A percentile compares a stretch with the other conserved stretches of the same genome.
Evolutionary conservation across 495 filamentous ascomycete genomes (phyloP).

Genomic region (Penicillium crystallinum): DNA sequence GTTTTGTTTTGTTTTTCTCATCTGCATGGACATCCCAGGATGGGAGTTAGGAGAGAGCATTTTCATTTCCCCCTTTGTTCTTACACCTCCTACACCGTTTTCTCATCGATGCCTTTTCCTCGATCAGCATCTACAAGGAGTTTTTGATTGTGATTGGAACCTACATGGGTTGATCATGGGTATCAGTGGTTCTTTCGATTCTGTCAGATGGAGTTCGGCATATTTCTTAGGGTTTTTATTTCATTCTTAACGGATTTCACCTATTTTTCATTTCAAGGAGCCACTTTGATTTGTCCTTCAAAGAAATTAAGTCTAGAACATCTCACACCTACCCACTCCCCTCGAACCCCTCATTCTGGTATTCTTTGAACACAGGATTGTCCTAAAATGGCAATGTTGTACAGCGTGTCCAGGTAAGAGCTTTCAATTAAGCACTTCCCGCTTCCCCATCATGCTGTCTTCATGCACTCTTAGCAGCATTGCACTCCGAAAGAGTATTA

Average conservation of each 20-base stretch:
- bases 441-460: too few species aligned
- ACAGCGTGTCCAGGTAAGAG: too few species aligned
- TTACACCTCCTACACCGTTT: neutral
- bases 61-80: neutral
- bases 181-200: slow-evolving; percentile 2
- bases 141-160: neutral
- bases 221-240: neutral
- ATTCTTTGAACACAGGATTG: too few species aligned
- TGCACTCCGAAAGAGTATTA: too few species aligned
- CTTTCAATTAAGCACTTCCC: too few species aligned
- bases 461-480: too few species aligned
- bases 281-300: neutral
- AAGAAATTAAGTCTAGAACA: neutral
- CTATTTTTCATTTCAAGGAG: neutral
- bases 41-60: slow-evolving; percentile 4
- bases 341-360: too few species aligned
- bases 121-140: slow-evolving; percentile 16
- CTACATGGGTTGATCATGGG: slow-evolving; percentile 4
- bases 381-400: too few species aligned
- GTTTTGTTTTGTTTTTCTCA: too few species aligned
- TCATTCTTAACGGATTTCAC: neutral
- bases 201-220: neutral
- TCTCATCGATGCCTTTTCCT: neutral
- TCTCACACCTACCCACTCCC: neutral
- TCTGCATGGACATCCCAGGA: slow-evolving; percentile 6